These are phyloP conservation scores for Aspergillus costaricaensis DNA, from an alignment of 2,329 filamentous ascomycete genomes.

Conservation along the genomic window DNA sequence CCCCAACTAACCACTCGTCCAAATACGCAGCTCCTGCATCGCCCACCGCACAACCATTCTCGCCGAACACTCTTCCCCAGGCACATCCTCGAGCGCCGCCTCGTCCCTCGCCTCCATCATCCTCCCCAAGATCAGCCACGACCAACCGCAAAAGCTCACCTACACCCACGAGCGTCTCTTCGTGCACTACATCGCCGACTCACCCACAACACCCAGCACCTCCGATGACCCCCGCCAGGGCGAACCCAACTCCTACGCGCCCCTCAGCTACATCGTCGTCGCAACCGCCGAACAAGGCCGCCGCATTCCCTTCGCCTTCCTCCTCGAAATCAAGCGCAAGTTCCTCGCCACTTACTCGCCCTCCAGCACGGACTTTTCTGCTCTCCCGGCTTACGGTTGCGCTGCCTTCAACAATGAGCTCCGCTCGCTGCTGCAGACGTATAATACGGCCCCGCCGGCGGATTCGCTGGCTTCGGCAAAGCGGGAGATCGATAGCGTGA, in stretches of 20 bases:
- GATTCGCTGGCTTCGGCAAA: constrained; percentile 84
- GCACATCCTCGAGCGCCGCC: constrained; percentile 78
- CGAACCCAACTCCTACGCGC: constrained; percentile 65
- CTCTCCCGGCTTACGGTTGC: constrained; percentile 85
- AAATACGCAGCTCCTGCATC: constrained; percentile 73
- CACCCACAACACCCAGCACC: constrained; percentile 61
- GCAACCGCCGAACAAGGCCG: constrained; percentile 78
- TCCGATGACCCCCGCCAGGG: constrained; percentile 29
- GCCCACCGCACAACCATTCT: constrained; percentile 92
- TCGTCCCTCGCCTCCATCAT: constrained; percentile 89
- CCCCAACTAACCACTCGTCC: not conserved
- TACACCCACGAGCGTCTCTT: constrained; percentile 90
- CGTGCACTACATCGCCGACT: constrained; percentile 93
- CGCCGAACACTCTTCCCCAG: constrained; percentile 84
- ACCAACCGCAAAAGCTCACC: constrained; percentile 79
- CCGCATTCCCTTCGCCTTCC: constrained; percentile 88
- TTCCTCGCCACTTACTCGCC: constrained; percentile 74
- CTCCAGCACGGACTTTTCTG: constrained; percentile 68
- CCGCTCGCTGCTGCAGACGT: constrained; percentile 76
- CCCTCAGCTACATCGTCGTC: constrained; percentile 89
- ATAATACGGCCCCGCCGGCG: constrained; percentile 74
- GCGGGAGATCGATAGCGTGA: constrained; percentile 87
- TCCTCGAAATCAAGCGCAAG: constrained; percentile 84
- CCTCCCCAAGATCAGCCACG: constrained; percentile 90
- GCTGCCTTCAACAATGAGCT: constrained; percentile 82